Evolutionary conservation across 257 asterid species (phyloP), one percentile per base, ranked within the genome.

Genomic region (Penstemon davidsonii): DNA sequence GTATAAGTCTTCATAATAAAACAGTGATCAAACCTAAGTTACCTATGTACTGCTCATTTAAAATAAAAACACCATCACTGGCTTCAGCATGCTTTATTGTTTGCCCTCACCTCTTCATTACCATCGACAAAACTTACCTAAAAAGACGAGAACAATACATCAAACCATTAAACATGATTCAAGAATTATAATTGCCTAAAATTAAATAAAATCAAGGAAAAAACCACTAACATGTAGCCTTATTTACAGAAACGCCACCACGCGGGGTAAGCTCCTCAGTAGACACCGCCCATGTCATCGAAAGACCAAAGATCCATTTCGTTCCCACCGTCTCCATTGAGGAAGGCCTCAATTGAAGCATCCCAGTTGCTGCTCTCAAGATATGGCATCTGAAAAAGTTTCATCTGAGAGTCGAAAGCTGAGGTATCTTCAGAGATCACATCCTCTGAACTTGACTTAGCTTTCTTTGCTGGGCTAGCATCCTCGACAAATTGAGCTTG

Each of bases 281-380:
- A 92, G 50, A 43, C 83, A 33, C 80, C 77, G 54, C 79, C 92
- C 84, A 84, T 59, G 70, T 89, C 94, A 39, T 86, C 95, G 4
- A 86, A 86, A 52, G 85, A 58, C 98, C 98, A 92, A 43, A 92
- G 91, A 74, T 86, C 90, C 85, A 85, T 81, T 11, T 76, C 76
- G 8, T 73, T 86, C 25, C 76, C 94, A 58, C 81, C 83, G 10
- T 83, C 85, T 70, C 86, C 90, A 45, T 83, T 84, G 25, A 92
- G 87, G 75, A 89, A 81, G 42, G 85, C 83, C 50, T 92, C 96
- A 6, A 82, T 79, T 0, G 96, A 82, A 10, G 96, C 83, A 63
- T 87, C 92, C 98, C 98, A 89, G 50, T 82, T 87, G 67, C 78
- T 87, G 67, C 78, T 79, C 18, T 85, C 96, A 0, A 83, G 82